phyloP scores from a whole-genome alignment of 2,329 filamentous ascomycete species.

The Verruconis gallopava region DNA sequence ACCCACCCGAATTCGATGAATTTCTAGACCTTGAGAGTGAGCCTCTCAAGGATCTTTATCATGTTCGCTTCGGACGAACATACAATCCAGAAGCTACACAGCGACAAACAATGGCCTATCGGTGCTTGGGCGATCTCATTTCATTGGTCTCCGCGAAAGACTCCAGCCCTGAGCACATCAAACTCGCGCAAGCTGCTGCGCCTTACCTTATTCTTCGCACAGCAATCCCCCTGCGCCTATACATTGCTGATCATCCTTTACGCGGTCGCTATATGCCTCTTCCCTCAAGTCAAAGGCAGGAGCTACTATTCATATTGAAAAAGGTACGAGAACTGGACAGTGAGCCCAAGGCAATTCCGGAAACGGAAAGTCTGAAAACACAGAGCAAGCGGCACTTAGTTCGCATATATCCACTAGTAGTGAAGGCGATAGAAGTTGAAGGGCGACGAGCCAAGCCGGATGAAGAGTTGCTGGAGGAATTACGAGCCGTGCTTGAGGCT shows the following conservation, averaged over 20 bases:
- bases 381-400: constrained; percentile 60
- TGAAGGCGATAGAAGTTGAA: constrained; percentile 5
- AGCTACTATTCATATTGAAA: constrained; percentile 59
- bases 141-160: constrained; percentile 40
- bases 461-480: constrained; percentile 1
- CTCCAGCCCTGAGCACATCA: constrained; percentile 31
- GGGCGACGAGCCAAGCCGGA: constrained; percentile 5
- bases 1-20: constrained; percentile 52
- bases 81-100: constrained; percentile 50
- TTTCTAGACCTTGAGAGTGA: constrained; percentile 37
- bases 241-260: constrained; percentile 83
- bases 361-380: constrained; percentile 20
- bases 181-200: constrained; percentile 61
- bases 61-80: constrained; percentile 57
- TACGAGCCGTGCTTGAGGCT: not conserved
- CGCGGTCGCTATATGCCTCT: constrained; percentile 72
- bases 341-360: constrained; percentile 56
- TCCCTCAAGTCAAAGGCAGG: constrained; percentile 65
- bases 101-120: constrained; percentile 62
- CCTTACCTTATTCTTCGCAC: constrained; percentile 74
- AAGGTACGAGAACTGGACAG: constrained; percentile 55
- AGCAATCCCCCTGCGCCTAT: constrained; percentile 67
- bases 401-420: constrained; percentile 64
- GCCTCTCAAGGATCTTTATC: constrained; percentile 50
- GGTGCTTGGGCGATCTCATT: constrained; percentile 63